phyloP scores from a whole-genome alignment of 371 early-diverging fungal genomes.

The Mortierella sp. region DNA sequence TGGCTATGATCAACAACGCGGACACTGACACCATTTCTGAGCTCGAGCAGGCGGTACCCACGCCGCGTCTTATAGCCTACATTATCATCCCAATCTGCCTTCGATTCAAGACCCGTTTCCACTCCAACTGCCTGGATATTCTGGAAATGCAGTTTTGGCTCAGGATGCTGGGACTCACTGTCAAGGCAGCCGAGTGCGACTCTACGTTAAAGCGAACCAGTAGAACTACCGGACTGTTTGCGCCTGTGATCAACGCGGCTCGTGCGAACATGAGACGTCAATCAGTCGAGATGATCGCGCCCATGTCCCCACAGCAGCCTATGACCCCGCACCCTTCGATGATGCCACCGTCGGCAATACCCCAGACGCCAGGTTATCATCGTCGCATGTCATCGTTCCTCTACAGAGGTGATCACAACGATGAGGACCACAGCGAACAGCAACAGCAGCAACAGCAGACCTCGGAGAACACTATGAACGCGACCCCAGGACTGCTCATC shows the following conservation, averaged over 20 bases:
- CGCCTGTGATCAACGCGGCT: slow-evolving; percentile 60
- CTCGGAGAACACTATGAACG: slow-evolving; percentile 31
- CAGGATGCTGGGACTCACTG: slow-evolving; percentile 40
- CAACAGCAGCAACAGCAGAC: slow-evolving; percentile 3
- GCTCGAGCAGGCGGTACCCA: slow-evolving; percentile 62
- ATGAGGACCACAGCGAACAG: slow-evolving; percentile 21
- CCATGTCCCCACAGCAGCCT: slow-evolving; percentile 24
- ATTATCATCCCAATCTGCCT: slow-evolving; percentile 69
- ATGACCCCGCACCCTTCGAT: slow-evolving; percentile 12
- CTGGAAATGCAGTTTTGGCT: slow-evolving; percentile 54
- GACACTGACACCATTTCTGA: slow-evolving; percentile 65
- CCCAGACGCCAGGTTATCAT: slow-evolving; percentile 40
- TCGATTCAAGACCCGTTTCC: slow-evolving; percentile 54
- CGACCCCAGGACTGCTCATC: slow-evolving; percentile 48
- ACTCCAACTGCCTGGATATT: slow-evolving; percentile 53
- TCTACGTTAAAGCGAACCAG: slow-evolving; percentile 57
- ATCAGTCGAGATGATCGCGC: slow-evolving; percentile 11
- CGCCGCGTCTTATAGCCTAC: slow-evolving; percentile 62
- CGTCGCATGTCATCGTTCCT: slow-evolving; percentile 17
- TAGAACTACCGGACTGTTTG: slow-evolving; percentile 59
- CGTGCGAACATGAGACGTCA: slow-evolving; percentile 22
- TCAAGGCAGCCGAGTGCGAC: slow-evolving; percentile 62
- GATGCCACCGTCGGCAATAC: slow-evolving; percentile 52
- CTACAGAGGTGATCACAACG: slow-evolving; percentile 16
- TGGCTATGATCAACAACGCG: slow-evolving; percentile 69